phyloP scores from a whole-genome alignment of 441 rosid species.

The Geranium incanum region DNA sequence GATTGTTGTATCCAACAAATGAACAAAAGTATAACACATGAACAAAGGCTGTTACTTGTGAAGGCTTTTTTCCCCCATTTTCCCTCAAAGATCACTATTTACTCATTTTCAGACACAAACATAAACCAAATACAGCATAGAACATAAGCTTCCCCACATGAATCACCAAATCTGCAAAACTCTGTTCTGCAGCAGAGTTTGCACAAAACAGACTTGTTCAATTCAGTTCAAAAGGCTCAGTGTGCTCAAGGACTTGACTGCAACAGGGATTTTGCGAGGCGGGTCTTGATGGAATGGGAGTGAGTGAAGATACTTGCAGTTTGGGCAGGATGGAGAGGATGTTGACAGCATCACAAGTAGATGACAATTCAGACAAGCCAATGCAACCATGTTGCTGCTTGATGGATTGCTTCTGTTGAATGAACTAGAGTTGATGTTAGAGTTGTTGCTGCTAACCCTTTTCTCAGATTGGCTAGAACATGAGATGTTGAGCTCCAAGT shows the following conservation, averaged over 20 bases:
- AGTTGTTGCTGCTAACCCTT: background rate
- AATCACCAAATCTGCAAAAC: too few relatives aligned
- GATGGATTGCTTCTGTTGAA: slow-evolving; percentile 1
- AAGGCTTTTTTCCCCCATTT: too few relatives aligned
- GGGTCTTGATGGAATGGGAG: slow-evolving; percentile 22
- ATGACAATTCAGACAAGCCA: slow-evolving; percentile 48
- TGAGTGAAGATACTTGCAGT: slow-evolving; percentile 47
- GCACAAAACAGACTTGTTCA: background rate
- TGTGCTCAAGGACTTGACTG: slow-evolving; percentile 26
- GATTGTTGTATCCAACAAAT: background rate
- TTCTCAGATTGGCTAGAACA: slow-evolving; percentile 11
- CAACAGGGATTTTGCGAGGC: slow-evolving; percentile 14
- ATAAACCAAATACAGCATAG: background rate
- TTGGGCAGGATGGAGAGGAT: slow-evolving; percentile 46
- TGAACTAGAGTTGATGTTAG: slow-evolving; percentile 6
- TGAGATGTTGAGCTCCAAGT: slow-evolving; percentile 44
- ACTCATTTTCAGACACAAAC: background rate
- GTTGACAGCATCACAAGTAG: slow-evolving; percentile 43
- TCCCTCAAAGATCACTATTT: background rate
- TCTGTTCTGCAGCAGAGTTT: too few relatives aligned
- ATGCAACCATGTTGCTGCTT: slow-evolving; percentile 35
- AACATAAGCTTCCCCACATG: background rate
- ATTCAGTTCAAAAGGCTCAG: slow-evolving; percentile 37
- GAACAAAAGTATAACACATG: too few relatives aligned
- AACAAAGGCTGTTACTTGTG: background rate